Conservation (phyloP, 306 rosid genomes). For the Mimosa pudica region DNA sequence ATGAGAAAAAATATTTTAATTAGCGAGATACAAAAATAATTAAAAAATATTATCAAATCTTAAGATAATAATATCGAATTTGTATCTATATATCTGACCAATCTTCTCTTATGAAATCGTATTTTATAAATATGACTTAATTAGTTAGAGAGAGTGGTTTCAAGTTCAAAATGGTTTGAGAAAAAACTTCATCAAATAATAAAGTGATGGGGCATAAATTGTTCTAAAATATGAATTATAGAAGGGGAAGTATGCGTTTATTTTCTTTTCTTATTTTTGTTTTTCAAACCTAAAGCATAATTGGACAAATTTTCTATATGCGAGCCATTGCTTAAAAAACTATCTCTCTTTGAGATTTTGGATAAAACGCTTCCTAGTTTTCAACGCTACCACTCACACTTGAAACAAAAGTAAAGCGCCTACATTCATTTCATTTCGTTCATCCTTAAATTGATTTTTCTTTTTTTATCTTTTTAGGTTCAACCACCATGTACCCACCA, state of each 20-base stretch:
- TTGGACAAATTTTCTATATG: constrained; percentile 16
- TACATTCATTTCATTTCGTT: constrained; percentile 32
- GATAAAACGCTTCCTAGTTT: constrained; percentile 48
- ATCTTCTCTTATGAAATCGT: too few relatives aligned
- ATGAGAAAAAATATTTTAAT: too few relatives aligned
- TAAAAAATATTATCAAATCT: too few relatives aligned
- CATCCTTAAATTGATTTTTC: background rate
- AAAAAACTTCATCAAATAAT: too few relatives aligned
- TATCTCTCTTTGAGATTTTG: constrained; percentile 16
- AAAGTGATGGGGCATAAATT: background rate
- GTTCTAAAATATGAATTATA: too few relatives aligned
- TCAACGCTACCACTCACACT: constrained; percentile 53
- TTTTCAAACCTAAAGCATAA: background rate
- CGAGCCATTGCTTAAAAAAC: constrained; percentile 15
- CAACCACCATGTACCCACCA: constrained; percentile 27
- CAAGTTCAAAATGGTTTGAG: too few relatives aligned
- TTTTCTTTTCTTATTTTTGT: too few relatives aligned
- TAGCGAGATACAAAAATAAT: too few relatives aligned
- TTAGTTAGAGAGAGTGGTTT: too few relatives aligned
- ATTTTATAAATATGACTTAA: too few relatives aligned
- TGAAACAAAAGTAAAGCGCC: constrained; percentile 43
- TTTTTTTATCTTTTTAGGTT: background rate
- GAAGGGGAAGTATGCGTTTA: background rate
- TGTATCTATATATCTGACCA: too few relatives aligned
- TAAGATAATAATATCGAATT: too few relatives aligned